Evolutionary conservation across 495 filamentous ascomycete genomes (phyloP), one percentile per base, ranked within the genome.

Genomic region (Aspergillus sclerotioniger): DNA sequence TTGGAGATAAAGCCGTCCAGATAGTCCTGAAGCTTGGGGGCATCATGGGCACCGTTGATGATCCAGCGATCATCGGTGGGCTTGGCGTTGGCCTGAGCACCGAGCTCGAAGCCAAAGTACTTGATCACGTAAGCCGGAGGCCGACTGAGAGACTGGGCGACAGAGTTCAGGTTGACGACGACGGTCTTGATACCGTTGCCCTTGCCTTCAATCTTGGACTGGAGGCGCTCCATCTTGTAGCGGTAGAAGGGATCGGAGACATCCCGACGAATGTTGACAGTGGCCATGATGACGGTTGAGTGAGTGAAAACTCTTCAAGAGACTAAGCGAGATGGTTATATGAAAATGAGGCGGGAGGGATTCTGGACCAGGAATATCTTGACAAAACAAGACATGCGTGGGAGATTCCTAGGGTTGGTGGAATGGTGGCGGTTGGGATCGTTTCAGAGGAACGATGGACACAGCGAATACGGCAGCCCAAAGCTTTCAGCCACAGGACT

Each of bases 171-270:
- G 76, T 98, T 98, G 85, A 94, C 91, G 66, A 98, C 87, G 69
- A 96, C 91, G 64, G 90, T 94, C 72, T 96, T 95, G 80, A 92
- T 90, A 67, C 94, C 88, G 73, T 98, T 98, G 58, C 94, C 94
- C 79, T 98, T 98, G 76, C 94, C 94, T 78, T 98, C 94, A 68
- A 98, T 94, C 84, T 98, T 98, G 75, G 94, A 96, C 82, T 92
- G 90, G 70, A 98, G 82, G 62, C 84, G 86, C 79, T 98, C 94
- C 94, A 98, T 98, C 84, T 98, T 98, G 86, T 98, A 98, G 76
- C 94, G 94, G 78, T 98, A 98, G 88, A 97, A 98, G 74, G 90
- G 89, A 80, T 98, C 94, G 79, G 86, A 87, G 79, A 96, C 87
- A 90, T 98, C 95, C 76, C 94, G 90, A 74, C 92, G 93, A 82